Evolutionary conservation across 2,329 filamentous ascomycete genomes (phyloP).

Genomic region (Drechslerella dactyloides): DNA sequence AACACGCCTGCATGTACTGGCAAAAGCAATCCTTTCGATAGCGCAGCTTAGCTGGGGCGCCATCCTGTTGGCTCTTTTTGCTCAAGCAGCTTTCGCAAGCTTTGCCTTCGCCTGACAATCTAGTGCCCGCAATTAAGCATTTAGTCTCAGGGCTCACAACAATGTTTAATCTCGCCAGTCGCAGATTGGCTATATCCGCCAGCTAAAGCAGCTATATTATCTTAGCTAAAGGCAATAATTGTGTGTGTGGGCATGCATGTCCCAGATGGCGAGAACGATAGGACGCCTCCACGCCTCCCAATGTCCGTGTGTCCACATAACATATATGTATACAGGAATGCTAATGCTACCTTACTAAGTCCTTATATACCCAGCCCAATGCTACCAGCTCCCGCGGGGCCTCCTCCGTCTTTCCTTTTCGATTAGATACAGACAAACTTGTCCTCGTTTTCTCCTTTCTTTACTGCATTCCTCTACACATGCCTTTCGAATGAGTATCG

Average conservation of each 20-base stretch:
- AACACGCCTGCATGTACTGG: constrained; percentile 25
- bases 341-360: not conserved
- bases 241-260: too few relatives aligned
- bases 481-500: not conserved
- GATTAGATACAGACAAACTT: too few relatives aligned
- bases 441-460: not conserved
- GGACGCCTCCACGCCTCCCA: not conserved
- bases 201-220: not conserved
- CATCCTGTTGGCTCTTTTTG: not conserved
- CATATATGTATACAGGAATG: not conserved
- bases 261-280: not conserved
- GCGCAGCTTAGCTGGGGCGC: not conserved
- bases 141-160: not conserved
- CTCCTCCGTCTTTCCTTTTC: not conserved
- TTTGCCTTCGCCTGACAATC: too few relatives aligned
- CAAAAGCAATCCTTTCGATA: not conserved
- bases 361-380: not conserved
- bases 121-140: not conserved
- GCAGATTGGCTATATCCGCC: constrained; percentile 1
- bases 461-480: not conserved
- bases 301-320: not conserved
- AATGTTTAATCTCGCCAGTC: not conserved
- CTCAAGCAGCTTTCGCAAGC: too few relatives aligned
- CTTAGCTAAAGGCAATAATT: too few relatives aligned
- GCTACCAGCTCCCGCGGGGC: too few relatives aligned